Base-by-base conservation (phyloP, 2,329 filamentous ascomycete genomes). In the Fusarium decemcellulare region DNA sequence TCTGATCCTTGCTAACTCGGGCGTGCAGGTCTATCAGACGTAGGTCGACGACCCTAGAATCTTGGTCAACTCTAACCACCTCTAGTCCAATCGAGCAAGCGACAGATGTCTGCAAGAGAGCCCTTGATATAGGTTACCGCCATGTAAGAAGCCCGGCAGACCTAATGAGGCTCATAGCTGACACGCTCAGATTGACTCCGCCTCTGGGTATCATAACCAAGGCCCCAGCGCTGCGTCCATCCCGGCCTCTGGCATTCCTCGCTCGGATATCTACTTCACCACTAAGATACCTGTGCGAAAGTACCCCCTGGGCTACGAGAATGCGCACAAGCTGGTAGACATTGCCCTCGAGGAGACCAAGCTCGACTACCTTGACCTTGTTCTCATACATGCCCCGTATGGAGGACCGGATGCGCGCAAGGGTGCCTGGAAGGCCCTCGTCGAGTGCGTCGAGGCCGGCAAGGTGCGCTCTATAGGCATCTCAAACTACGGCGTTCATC, bases 361-460 rank as follows among this genome's bases (percentile, higher is more conserved):
- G 14, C 82, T 93, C 6, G 87, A 84, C 23, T 93, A 93, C 77
- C 85, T 93, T 67, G 91, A 93, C 73, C 84, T 93, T 60, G 86
- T 87, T 78, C 85, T 91, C 18, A 85, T 91, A 56, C 89, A 91
- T 76, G 81, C 86, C 1, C 89, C 89, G 0, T 90, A 88, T 71
- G 88, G 88, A 43, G 89, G 88, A 2, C 79, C 83, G 2, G 82
- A 81, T 16, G 82, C 77, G 50, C 85, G 89, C 67, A 90, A 89
- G 74, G 88, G 83, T 14, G 85, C 87, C 2, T 91, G 89, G 89
- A 84, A 81, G 56, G 89, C 87, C 3, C 83, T 91, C 6, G 88
- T 90, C n/a, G 88, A 91, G 75, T 84, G 84, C 10, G 87, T 89
- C 40, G 87, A 90, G 59, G 87, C 84, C 46, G 89, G 88, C 51